phyloP scores from a whole-genome alignment of 345 rosid species.

The Syzygium aromaticum region DNA sequence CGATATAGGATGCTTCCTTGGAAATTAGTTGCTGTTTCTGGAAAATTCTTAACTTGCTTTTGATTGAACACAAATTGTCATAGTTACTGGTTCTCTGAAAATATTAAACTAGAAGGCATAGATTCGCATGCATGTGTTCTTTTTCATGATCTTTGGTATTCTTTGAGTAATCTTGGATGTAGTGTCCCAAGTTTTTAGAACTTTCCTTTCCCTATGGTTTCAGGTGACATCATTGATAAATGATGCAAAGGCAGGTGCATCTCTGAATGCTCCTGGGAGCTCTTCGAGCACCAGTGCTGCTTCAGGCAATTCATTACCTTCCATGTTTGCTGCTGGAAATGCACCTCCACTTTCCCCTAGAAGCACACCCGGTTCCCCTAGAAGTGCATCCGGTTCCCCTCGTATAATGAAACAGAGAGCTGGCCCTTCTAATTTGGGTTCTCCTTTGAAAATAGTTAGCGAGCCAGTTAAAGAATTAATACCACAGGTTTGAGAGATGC shows the following conservation, averaged over 20 bases:
- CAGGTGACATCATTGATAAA: conserved; percentile 72
- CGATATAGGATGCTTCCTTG: background rate
- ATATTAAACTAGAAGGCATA: background rate
- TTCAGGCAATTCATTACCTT: conserved; percentile 56
- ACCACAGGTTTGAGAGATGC: conserved; percentile 61
- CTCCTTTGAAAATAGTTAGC: conserved; percentile 53
- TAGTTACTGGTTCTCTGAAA: background rate
- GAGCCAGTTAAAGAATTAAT: conserved; percentile 62
- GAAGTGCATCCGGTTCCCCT: conserved; percentile 62
- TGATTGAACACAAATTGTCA: background rate
- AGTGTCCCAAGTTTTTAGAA: background rate
- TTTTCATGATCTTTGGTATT: background rate
- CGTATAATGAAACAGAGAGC: conserved; percentile 52
- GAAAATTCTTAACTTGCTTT: background rate
- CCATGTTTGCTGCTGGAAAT: conserved; percentile 69
- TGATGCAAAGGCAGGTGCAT: conserved; percentile 57
- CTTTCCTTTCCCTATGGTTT: background rate
- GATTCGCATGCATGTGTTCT: background rate
- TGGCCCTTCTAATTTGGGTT: conserved; percentile 64
- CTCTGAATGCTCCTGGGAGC: conserved; percentile 38
- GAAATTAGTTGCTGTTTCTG: background rate
- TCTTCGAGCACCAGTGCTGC: conserved; percentile 30
- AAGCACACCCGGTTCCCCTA: conserved; percentile 62
- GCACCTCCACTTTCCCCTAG: conserved; percentile 94
- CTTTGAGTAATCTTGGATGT: background rate